A percentile compares a stretch with the other conserved stretches of the same genome.
phyloP scores from a whole-genome alignment of 208 protist genomes.

The Leishmania tropica region DNA sequence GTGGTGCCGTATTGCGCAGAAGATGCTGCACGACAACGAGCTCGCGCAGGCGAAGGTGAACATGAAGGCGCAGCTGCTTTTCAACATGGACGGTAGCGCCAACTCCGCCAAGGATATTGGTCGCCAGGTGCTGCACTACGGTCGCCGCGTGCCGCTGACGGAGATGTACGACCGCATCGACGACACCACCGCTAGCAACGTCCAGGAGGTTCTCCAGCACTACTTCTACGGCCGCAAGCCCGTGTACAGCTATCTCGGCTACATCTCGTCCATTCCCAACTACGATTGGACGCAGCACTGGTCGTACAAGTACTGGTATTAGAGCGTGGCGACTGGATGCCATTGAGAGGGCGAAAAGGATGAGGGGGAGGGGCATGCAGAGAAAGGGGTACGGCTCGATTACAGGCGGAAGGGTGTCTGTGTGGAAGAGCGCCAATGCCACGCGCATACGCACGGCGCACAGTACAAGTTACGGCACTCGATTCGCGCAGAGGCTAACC shows the following conservation, averaged over 20 bases:
- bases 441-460: neutral
- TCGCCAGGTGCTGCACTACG: slow-evolving; percentile 84
- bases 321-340: slow-evolving; percentile 17
- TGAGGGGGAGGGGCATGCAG: neutral
- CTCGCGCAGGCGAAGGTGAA: slow-evolving; percentile 90
- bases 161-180: slow-evolving; percentile 94
- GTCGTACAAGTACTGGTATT: slow-evolving; percentile 93
- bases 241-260: slow-evolving; percentile 87
- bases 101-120: slow-evolving; percentile 90
- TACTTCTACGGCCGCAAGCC: slow-evolving; percentile 93
- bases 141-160: slow-evolving; percentile 80
- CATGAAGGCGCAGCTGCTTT: slow-evolving; percentile 89
- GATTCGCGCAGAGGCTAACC: neutral
- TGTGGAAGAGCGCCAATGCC: neutral
- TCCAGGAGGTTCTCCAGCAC: slow-evolving; percentile 89
- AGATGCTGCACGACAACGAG: slow-evolving; percentile 83
- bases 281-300: slow-evolving; percentile 92
- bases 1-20: slow-evolving; percentile 88
- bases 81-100: slow-evolving; percentile 88
- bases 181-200: slow-evolving; percentile 82
- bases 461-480: neutral
- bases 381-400: neutral
- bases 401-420: neutral
- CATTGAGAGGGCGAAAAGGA: neutral
- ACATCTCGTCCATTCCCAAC: slow-evolving; percentile 78